Percentiles rank a stretch among this genome's conserved stretches.
phyloP scores from a whole-genome alignment of 805 yeast species.

The Kuraishia hungarica region DNA sequence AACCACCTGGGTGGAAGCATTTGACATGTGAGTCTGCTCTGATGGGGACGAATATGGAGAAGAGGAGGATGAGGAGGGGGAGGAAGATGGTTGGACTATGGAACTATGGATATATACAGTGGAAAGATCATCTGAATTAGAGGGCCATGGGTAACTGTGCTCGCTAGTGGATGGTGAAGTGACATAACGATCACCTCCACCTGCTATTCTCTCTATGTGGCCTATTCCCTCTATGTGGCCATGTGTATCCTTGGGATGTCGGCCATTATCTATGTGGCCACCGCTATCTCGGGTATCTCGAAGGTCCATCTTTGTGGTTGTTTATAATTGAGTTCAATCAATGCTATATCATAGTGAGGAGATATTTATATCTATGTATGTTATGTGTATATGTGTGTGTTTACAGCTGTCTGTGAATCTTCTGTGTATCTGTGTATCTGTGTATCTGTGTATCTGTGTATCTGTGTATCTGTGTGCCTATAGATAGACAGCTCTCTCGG shows the following conservation, averaged over 20 bases:
- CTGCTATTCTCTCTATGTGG: too few species aligned
- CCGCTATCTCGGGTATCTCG: not conserved
- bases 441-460: not conserved
- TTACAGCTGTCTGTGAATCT: too few species aligned
- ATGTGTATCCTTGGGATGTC: not conserved
- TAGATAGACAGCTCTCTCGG: too few species aligned
- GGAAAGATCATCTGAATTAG: not conserved
- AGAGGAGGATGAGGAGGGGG: not conserved
- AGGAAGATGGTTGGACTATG: not conserved
- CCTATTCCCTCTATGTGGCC: not conserved
- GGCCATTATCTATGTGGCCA: not conserved
- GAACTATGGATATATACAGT: not conserved
- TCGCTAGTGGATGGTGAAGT: not conserved
- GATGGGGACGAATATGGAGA: not conserved
- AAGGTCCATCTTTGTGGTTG: not conserved
- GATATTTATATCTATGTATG: not conserved
- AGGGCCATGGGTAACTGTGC: not conserved
- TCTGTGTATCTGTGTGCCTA: not conserved
- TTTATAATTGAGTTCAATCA: too few species aligned
- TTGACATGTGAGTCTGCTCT: conserved; percentile 18
- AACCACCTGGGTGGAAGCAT: conserved; percentile 43
- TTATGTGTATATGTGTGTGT: not conserved
- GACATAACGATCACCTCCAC: not conserved
- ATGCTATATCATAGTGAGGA: not conserved
- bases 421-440: not conserved